phyloP scores from a whole-genome alignment of 148 eudicot genomes.

The Camellia granthamiana region DNA sequence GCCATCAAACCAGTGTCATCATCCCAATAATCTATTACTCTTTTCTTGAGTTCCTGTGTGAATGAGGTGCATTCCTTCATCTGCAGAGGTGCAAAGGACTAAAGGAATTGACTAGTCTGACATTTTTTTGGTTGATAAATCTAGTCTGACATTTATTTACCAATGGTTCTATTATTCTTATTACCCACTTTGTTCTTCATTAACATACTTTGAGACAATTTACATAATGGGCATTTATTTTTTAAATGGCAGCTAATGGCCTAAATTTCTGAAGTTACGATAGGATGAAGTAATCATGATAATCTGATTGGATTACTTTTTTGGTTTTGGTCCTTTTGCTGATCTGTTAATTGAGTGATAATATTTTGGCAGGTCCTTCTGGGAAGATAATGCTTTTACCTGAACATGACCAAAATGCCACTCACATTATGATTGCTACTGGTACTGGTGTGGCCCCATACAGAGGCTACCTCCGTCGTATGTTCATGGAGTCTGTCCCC shows the following conservation, averaged over 20 bases:
- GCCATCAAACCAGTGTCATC: neutral
- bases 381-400: slow-evolving; percentile 96
- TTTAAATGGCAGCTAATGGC: no score
- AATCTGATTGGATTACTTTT: neutral
- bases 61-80: neutral
- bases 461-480: slow-evolving; percentile 90
- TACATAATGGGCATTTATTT: no score
- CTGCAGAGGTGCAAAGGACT: neutral
- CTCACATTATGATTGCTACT: slow-evolving; percentile 95
- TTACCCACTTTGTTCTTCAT: neutral
- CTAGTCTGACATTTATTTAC: no score
- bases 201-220: no score
- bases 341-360: neutral
- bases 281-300: neutral
- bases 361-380: slow-evolving; percentile 67
- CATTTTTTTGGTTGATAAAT: no score
- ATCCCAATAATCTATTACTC: neutral
- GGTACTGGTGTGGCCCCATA: slow-evolving; percentile 95
- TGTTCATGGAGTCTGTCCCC: slow-evolving; percentile 94
- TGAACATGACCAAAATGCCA: slow-evolving; percentile 74
- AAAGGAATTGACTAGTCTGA: neutral
- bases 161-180: neutral
- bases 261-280: neutral
- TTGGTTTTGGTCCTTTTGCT: neutral
- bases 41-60: neutral